phyloP scores from a whole-genome alignment of 164 flowering plant genomes.

The Vitis riparia region DNA sequence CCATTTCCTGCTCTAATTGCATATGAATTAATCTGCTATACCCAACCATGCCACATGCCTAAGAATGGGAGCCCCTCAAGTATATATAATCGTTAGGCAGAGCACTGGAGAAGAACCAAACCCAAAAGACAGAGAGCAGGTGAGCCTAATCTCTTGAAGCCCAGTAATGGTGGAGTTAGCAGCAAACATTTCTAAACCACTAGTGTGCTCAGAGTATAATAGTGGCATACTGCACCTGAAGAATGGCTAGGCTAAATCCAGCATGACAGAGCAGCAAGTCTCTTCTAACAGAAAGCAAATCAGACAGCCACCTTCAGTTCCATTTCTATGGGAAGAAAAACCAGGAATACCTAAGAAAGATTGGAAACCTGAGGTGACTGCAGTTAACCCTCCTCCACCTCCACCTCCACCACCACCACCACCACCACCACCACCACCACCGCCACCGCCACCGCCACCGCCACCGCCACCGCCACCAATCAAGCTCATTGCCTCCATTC shows the following conservation, averaged over 20 bases:
- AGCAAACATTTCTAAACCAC: constrained; percentile 27
- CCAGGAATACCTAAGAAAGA: constrained; percentile 77
- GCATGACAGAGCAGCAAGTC: constrained; percentile 36
- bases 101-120: neutral
- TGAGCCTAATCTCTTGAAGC: constrained; percentile 26
- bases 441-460: constrained; percentile 19
- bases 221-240: neutral
- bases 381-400: neutral
- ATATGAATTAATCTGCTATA: too few species aligned
- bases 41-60: too few species aligned
- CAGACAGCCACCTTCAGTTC: constrained; percentile 56
- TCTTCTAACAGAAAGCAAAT: constrained; percentile 20
- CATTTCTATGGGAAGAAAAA: constrained; percentile 81
- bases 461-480: constrained; percentile 25
- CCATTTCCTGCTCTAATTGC: too few species aligned
- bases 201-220: constrained; percentile 11
- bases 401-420: neutral
- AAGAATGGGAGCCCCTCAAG: too few species aligned
- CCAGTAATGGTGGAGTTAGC: constrained; percentile 16
- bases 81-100: too few species aligned
- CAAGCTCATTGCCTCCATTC: constrained; percentile 64
- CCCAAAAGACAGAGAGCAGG: constrained; percentile 21
- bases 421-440: neutral
- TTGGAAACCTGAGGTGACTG: constrained; percentile 49
- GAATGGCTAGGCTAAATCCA: neutral